A percentile compares a stretch with the other conserved stretches of the same genome.
phyloP scores from a whole-genome alignment of 352 stramenopile genomes.

The Pythium brassicae region DNA sequence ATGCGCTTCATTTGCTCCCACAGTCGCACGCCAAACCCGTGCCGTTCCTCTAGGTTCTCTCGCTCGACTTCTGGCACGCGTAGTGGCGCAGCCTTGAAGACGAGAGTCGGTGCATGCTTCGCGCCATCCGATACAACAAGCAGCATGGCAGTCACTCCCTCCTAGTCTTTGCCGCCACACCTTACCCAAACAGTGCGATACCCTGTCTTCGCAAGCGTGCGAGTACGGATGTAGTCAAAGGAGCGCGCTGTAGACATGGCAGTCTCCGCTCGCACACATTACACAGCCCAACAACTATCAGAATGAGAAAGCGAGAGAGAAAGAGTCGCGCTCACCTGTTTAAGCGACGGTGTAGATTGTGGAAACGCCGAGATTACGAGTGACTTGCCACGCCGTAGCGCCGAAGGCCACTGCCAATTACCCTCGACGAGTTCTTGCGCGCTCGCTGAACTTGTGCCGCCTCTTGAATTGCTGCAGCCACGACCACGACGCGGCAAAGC shows the following conservation, averaged over 20 bases:
- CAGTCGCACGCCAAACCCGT: not conserved
- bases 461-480: too few relatives aligned
- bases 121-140: not conserved
- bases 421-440: not conserved
- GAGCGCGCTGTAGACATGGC: not conserved
- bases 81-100: not conserved
- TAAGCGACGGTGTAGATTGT: not conserved
- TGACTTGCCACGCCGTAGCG: too few relatives aligned
- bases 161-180: not conserved
- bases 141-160: not conserved
- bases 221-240: constrained; percentile 2
- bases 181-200: not conserved
- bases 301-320: constrained; percentile 1
- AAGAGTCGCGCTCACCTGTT: not conserved
- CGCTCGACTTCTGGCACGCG: not conserved
- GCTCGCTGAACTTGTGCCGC: not conserved
- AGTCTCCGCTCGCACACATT: too few relatives aligned
- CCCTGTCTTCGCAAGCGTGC: not conserved
- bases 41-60: not conserved
- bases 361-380: too few relatives aligned
- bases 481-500: too few relatives aligned
- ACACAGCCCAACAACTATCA: not conserved
- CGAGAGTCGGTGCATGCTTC: not conserved
- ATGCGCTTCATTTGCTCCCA: not conserved
- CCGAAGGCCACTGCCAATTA: too few relatives aligned